These are phyloP conservation scores for Thermothelomyces thermophilus DNA, from an alignment of 2,329 filamentous ascomycete genomes.

Conservation along the genomic window DNA sequence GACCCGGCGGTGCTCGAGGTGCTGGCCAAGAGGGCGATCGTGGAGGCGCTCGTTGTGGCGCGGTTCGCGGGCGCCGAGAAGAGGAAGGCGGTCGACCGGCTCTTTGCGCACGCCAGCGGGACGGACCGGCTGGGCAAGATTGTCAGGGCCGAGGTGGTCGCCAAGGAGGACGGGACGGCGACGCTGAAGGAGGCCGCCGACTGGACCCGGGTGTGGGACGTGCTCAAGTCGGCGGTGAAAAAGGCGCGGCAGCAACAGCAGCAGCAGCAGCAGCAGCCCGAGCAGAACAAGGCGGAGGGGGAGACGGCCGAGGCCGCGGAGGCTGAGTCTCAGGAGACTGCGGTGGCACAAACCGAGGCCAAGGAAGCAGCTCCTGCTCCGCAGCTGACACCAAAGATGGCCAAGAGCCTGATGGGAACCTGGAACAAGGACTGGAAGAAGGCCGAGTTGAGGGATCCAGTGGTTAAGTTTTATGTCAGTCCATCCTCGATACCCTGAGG, in stretches of 20 bases:
- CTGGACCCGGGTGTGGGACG: conserved; percentile 24
- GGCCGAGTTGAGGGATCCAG: conserved; percentile 48
- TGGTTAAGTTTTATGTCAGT: conserved; percentile 67
- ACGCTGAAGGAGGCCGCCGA: conserved; percentile 33
- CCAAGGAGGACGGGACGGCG: conserved; percentile 35
- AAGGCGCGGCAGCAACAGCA: conserved; percentile 1
- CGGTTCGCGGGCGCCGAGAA: conserved; percentile 12
- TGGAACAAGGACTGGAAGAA: conserved; percentile 54
- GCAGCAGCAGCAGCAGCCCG: neutral
- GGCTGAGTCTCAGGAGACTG: conserved; percentile 16
- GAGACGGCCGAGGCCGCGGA: conserved; percentile 18
- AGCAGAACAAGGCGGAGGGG: conserved; percentile 7
- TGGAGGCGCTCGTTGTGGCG: conserved; percentile 44
- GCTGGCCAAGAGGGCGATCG: conserved; percentile 43
- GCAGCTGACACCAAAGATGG: conserved; percentile 33
- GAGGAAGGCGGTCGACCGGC: neutral
- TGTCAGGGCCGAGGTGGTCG: conserved; percentile 34
- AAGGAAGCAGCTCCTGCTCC: neutral
- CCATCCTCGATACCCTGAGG: neutral
- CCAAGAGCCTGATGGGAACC: conserved; percentile 35
- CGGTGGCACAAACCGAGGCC: neutral
- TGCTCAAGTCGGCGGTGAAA: conserved; percentile 16
- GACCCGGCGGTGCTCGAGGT: conserved; percentile 43
- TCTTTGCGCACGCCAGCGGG: neutral
- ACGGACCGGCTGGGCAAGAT: conserved; percentile 20